Evolutionary conservation across 352 stramenopile species (phyloP).

Genomic region (Pythium phragmitis): DNA sequence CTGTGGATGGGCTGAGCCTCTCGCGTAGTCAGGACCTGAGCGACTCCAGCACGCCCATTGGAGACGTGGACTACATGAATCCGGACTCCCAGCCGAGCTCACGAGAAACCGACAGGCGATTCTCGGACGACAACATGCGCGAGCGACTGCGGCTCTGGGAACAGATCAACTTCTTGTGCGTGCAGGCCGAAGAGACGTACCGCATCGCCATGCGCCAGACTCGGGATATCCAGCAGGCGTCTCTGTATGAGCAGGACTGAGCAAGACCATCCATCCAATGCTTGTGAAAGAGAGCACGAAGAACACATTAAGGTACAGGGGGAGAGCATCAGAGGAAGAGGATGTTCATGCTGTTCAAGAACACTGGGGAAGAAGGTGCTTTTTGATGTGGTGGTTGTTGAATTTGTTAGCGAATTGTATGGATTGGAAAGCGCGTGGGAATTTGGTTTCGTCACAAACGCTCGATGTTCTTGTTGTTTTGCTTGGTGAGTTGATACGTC

Average conservation of each 20-base stretch:
- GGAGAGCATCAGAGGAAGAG: too few species aligned
- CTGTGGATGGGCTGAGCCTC: neutral
- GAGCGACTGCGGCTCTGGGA: constrained; percentile 7
- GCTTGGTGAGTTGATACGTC: constrained; percentile 7
- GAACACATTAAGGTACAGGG: too few species aligned
- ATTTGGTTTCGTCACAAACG: too few species aligned
- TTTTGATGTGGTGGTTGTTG: too few species aligned
- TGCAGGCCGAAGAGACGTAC: constrained; percentile 16
- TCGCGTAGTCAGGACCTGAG: neutral
- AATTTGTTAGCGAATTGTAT: too few species aligned
- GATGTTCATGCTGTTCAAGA: too few species aligned
- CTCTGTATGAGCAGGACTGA: neutral
- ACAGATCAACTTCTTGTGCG: constrained; percentile 15
- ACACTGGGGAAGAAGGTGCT: too few species aligned
- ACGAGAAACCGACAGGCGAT: constrained; percentile 1
- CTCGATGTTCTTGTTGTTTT: neutral
- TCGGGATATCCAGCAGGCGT: neutral
- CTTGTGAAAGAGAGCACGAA: too few species aligned
- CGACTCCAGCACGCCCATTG: neutral
- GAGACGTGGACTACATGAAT: neutral
- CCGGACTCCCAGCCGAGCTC: neutral
- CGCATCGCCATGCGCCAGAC: constrained; percentile 4
- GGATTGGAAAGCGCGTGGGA: too few species aligned
- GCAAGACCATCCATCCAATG: neutral
- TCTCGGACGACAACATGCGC: constrained; percentile 2